Percentiles rank a stretch among this genome's conserved stretches.
phyloP scores from a whole-genome alignment of 169 alveolate genomes.

The Plasmodium gallinaceum region DNA sequence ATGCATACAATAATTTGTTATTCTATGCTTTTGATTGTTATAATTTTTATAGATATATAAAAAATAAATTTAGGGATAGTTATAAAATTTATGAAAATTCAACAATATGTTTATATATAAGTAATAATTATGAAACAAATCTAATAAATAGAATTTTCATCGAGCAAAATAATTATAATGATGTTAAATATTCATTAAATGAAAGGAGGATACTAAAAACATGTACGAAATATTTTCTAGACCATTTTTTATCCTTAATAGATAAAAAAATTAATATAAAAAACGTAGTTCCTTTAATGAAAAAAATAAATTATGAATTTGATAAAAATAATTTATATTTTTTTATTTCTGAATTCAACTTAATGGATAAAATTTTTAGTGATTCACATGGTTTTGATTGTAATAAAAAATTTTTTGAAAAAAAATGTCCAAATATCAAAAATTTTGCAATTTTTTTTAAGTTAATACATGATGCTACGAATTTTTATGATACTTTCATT shows the following conservation, averaged over 20 bases:
- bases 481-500: conserved; percentile 50
- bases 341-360: conserved; percentile 39
- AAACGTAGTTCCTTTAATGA: conserved; percentile 59
- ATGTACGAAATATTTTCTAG: conserved; percentile 46
- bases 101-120: conserved; percentile 46
- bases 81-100: conserved; percentile 73
- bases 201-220: conserved; percentile 58
- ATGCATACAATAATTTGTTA: conserved; percentile 43
- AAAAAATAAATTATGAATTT: conserved; percentile 41
- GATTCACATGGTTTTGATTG: conserved; percentile 72
- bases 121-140: conserved; percentile 53
- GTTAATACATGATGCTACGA: conserved; percentile 41
- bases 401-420: conserved; percentile 32
- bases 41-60: conserved; percentile 36
- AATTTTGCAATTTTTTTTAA: conserved; percentile 62
- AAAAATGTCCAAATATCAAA: conserved; percentile 21
- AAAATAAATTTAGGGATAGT: conserved; percentile 26
- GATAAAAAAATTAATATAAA: conserved; percentile 56
- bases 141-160: conserved; percentile 44
- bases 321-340: conserved; percentile 54
- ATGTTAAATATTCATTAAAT: conserved; percentile 5
- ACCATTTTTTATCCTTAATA: conserved; percentile 23
- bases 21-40: conserved; percentile 70
- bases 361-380: conserved; percentile 68
- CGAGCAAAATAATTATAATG: conserved; percentile 33